Evolutionary conservation across 768 basidiomycete genomes (phyloP).

Genomic region (Trametes coccinea): DNA sequence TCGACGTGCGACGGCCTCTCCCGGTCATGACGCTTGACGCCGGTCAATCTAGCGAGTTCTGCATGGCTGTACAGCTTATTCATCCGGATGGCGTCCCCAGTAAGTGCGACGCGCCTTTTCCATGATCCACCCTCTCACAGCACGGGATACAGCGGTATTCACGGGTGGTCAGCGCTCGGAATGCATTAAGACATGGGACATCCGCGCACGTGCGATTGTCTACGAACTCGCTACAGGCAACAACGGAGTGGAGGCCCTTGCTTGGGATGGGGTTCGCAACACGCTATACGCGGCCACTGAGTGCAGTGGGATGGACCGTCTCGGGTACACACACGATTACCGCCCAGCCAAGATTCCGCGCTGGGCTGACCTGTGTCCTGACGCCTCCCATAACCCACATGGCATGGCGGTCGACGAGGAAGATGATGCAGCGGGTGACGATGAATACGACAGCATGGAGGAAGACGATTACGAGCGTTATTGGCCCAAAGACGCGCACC

Average conservation of each 20-base stretch:
- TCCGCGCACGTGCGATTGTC: slow-evolving; percentile 34
- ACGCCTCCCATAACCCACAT: neutral
- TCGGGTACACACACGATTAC: slow-evolving; percentile 27
- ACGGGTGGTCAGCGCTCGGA: slow-evolving; percentile 32
- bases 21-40: slow-evolving; percentile 37
- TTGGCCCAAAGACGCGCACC: slow-evolving; percentile 35
- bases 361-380: slow-evolving; percentile 3
- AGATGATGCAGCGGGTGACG: slow-evolving; percentile 12
- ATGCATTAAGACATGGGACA: slow-evolving; percentile 43
- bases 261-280: slow-evolving; percentile 33
- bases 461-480: slow-evolving; percentile 15
- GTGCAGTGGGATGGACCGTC: slow-evolving; percentile 33
- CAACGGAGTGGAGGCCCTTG: slow-evolving; percentile 36
- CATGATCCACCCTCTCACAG: neutral
- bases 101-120: slow-evolving; percentile 14
- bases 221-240: slow-evolving; percentile 49
- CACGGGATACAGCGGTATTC: slow-evolving; percentile 29
- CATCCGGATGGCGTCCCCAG: slow-evolving; percentile 43
- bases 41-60: slow-evolving; percentile 19
- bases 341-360: slow-evolving; percentile 22
- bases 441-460: slow-evolving; percentile 19
- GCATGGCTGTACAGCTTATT: slow-evolving; percentile 27
- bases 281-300: slow-evolving; percentile 38
- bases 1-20: slow-evolving; percentile 38
- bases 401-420: slow-evolving; percentile 18